phyloP scores from a whole-genome alignment of 1,284 basidiomycete genomes.

The Ganoderma meredithae region DNA sequence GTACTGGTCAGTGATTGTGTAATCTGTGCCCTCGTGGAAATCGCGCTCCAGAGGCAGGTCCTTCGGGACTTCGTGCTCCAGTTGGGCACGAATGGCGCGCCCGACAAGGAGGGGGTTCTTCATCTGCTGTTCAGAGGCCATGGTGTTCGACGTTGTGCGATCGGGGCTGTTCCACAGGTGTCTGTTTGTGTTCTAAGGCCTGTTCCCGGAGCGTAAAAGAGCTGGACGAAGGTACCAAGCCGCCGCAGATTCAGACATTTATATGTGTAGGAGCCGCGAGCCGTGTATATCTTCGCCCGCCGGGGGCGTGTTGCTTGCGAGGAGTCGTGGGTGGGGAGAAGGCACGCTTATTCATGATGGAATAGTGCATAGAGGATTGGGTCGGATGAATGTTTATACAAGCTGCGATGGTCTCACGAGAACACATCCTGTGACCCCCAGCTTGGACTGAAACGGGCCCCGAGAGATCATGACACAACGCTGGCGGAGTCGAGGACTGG shows the following conservation, averaged over 20 bases:
- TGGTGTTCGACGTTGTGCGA: slow-evolving; percentile 14
- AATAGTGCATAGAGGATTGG: slow-evolving; percentile 20
- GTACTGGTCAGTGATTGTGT: slow-evolving; percentile 46
- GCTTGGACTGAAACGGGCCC: slow-evolving; percentile 23
- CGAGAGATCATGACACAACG: slow-evolving; percentile 1
- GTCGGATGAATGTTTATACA: slow-evolving; percentile 16
- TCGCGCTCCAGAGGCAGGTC: slow-evolving; percentile 47
- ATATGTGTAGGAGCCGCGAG: slow-evolving; percentile 9
- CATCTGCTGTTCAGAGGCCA: slow-evolving; percentile 43
- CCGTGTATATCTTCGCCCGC: slow-evolving; percentile 26
- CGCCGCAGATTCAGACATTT: slow-evolving; percentile 19
- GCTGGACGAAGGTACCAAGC: slow-evolving; percentile 9
- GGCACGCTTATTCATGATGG: slow-evolving; percentile 25
- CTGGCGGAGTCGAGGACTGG: background rate
- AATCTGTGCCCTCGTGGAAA: slow-evolving; percentile 44
- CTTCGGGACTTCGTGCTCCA: slow-evolving; percentile 44
- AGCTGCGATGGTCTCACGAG: slow-evolving; percentile 26
- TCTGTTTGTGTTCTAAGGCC: background rate
- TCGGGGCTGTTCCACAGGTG: background rate
- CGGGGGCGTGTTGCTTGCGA: slow-evolving; percentile 25
- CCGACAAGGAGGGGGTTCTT: slow-evolving; percentile 47
- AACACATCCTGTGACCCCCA: slow-evolving; percentile 26
- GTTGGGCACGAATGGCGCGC: slow-evolving; percentile 47
- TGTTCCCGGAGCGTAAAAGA: background rate
- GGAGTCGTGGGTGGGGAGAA: slow-evolving; percentile 25